Percentiles rank a stretch among this genome's conserved stretches.
phyloP scores from a whole-genome alignment of 1,284 basidiomycete genomes.

The Sanghuangporus sanghuang region DNA sequence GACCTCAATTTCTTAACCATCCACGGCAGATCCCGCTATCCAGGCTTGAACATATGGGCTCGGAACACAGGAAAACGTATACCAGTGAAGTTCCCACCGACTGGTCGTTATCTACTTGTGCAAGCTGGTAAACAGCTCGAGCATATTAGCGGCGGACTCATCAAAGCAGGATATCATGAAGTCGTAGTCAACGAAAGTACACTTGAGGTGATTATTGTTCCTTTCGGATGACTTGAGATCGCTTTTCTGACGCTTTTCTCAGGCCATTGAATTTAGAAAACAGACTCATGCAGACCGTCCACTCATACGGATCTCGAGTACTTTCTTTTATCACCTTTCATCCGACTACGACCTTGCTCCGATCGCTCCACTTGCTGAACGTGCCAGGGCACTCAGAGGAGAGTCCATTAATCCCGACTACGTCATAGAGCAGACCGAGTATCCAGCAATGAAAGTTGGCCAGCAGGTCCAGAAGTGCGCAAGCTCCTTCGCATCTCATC shows the following conservation, averaged over 20 bases:
- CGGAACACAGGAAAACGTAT: conserved; percentile 87
- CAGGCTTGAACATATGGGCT: conserved; percentile 86
- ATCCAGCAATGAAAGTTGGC: conserved; percentile 80
- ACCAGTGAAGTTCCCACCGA: conserved; percentile 71
- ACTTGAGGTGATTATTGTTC: conserved; percentile 44
- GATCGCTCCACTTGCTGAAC: conserved; percentile 48
- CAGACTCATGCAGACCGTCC: conserved; percentile 65
- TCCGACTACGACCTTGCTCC: conserved; percentile 75
- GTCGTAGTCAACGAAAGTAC: conserved; percentile 85
- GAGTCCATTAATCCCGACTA: conserved; percentile 34
- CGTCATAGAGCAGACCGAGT: conserved; percentile 42
- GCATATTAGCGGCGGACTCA: conserved; percentile 79
- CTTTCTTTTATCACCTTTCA: conserved; percentile 91
- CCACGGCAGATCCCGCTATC: conserved; percentile 84
- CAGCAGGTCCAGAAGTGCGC: conserved; percentile 79
- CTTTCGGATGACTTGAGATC: background rate
- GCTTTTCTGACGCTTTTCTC: background rate
- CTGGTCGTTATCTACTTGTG: conserved; percentile 68
- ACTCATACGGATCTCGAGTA: conserved; percentile 86
- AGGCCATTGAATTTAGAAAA: conserved; percentile 66
- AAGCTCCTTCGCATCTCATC: background rate
- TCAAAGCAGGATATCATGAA: conserved; percentile 91
- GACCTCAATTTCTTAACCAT: conserved; percentile 85
- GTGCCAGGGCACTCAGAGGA: conserved; percentile 37
- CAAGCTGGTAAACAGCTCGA: conserved; percentile 93